phyloP scores from a whole-genome alignment of 1,139 yeast species.

The Ogataea hybrid region DNA sequence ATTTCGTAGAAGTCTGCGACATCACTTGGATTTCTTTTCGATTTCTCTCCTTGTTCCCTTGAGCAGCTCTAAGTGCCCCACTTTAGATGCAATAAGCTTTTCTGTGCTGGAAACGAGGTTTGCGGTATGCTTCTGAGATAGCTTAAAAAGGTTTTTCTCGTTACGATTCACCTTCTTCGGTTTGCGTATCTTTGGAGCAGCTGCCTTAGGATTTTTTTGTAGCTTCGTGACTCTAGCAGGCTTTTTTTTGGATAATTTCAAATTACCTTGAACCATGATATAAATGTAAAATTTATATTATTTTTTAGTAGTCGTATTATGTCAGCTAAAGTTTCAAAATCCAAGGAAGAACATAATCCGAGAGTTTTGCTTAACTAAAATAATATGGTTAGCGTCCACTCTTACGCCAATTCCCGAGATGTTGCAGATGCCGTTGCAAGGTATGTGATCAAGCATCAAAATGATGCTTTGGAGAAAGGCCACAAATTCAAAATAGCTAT shows the following conservation, averaged over 20 bases:
- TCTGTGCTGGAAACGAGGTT: slow-evolving; percentile 71
- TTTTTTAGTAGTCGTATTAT: slow-evolving; percentile 1
- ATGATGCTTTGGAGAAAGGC: slow-evolving; percentile 44
- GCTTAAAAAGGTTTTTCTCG: slow-evolving; percentile 42
- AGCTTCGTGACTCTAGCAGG: slow-evolving; percentile 52
- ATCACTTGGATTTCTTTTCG: slow-evolving; percentile 53
- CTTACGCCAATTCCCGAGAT: slow-evolving; percentile 51
- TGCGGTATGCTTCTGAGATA: slow-evolving; percentile 64
- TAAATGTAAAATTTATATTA: not conserved
- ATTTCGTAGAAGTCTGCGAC: slow-evolving; percentile 19
- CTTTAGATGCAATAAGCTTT: slow-evolving; percentile 79
- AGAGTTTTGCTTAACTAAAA: not conserved
- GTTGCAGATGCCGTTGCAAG: slow-evolving; percentile 60
- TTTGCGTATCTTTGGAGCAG: slow-evolving; percentile 73
- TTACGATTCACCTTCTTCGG: slow-evolving; percentile 55
- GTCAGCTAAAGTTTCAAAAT: not conserved
- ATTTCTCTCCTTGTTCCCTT: slow-evolving; percentile 89
- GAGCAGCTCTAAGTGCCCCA: slow-evolving; percentile 90
- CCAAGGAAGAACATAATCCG: slow-evolving; percentile 2
- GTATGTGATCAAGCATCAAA: slow-evolving; percentile 54
- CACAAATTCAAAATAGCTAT: slow-evolving; percentile 68
- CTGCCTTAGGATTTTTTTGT: slow-evolving; percentile 61
- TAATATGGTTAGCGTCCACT: slow-evolving; percentile 40
- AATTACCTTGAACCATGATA: slow-evolving; percentile 55
- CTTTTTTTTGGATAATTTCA: slow-evolving; percentile 45